phyloP scores from a whole-genome alignment of 2,329 filamentous ascomycete genomes.

The Monosporascus sp. region DNA sequence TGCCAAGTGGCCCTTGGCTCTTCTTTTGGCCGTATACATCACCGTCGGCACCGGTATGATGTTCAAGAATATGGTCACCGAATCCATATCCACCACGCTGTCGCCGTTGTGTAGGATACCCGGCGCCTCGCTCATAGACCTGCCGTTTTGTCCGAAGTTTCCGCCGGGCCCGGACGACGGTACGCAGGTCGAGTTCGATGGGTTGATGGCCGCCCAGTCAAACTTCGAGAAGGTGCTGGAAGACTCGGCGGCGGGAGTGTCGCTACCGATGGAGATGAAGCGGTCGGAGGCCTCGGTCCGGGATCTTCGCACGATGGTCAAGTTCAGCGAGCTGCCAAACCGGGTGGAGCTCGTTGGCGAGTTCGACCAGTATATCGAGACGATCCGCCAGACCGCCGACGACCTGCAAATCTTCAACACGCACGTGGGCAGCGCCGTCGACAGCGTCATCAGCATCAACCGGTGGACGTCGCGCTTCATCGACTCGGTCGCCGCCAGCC shows the following conservation, averaged over 20 bases:
- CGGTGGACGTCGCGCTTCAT: conserved; percentile 69
- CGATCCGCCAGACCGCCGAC: conserved; percentile 56
- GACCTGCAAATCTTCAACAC: conserved; percentile 72
- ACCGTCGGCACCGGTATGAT: conserved; percentile 54
- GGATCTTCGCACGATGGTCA: conserved; percentile 67
- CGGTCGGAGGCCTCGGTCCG: conserved; percentile 68
- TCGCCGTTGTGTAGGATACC: conserved; percentile 68
- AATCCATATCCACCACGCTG: conserved; percentile 55
- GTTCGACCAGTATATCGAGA: conserved; percentile 70
- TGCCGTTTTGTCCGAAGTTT: conserved; percentile 56
- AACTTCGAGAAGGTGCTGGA: conserved; percentile 72
- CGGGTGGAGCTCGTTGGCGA: conserved; percentile 68
- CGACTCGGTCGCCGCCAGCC: conserved; percentile 48
- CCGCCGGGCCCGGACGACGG: conserved; percentile 15
- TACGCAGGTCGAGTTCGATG: conserved; percentile 59
- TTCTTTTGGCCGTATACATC: conserved; percentile 57
- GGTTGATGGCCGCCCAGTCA: conserved; percentile 68
- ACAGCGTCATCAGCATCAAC: conserved; percentile 69
- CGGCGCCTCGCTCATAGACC: conserved; percentile 52
- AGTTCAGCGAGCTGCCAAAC: conserved; percentile 61
- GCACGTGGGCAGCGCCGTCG: conserved; percentile 67
- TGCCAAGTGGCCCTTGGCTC: conserved; percentile 59
- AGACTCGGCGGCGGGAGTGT: conserved; percentile 58
- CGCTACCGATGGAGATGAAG: conserved; percentile 74
- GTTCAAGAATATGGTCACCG: conserved; percentile 56